Base-by-base conservation (phyloP, 176 grass and related monocot genomes). In the Raddia distichophylla region DNA sequence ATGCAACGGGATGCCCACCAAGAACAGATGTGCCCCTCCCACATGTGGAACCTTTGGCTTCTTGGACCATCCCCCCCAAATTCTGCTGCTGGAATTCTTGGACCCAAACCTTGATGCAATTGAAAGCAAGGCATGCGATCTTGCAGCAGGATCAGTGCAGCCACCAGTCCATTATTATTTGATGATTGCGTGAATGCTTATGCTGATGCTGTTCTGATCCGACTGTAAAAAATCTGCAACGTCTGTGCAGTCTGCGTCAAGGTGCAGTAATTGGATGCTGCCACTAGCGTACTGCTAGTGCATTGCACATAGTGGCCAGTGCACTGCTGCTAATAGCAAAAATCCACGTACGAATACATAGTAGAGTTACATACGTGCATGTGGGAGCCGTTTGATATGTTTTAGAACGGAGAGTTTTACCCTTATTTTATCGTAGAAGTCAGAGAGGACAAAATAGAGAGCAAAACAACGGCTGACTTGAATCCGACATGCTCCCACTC, bases 51-150 rank as follows among this genome's bases (percentile, higher is more conserved):
- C 69, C 53, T 71, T 51, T 76, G 69, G 82, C 20, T 68, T 68
- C 74, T 65, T 71, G 87, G 87, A 78, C 78, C 88, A 86, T 27
- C 73, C 60, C 43, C 72, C 67, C 66, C 72, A 90, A 78, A 72
- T 82, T 9, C 19, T 73, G 16, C 52, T 80, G 71, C 82, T 74
- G 71, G 8, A 55, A 88, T 84, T 17, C 67, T 16, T 61, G 79
- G 79, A 61, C 55, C 83, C 78, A 69, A 60, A 60, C 51, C 58
- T 82, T 82, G 82, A 51, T 65, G 77, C 66, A 51, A 37, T 58
- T 76, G 47, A 85, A 84, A 84, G 81, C 69, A 84, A 80, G 60
- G 52, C 45, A 5, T 59, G 61, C 71, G n/a, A 62, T 73, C 10
- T 4, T 71, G 51, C 57, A 75, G 75, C 69, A 56, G 60, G n/a